phyloP scores from a whole-genome alignment of 2,329 filamentous ascomycete species.

The Aspergillus pseudonomiae region DNA sequence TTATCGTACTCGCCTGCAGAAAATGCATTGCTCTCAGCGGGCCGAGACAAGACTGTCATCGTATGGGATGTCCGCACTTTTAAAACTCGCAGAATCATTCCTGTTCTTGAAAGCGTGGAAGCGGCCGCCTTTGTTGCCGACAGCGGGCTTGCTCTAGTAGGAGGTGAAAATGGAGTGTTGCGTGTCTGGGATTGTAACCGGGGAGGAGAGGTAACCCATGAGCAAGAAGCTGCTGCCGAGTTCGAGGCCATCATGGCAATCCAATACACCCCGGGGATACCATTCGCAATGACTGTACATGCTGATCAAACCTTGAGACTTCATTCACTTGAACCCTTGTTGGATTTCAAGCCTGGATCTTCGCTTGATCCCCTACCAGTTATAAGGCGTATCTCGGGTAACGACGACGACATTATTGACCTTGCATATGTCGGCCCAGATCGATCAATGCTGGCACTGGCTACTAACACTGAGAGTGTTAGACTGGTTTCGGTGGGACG shows the following conservation, averaged over 20 bases:
- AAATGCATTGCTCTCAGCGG: constrained; percentile 77
- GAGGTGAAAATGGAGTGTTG: constrained; percentile 79
- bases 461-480: constrained; percentile 93
- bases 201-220: constrained; percentile 76
- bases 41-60: constrained; percentile 91
- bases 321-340: constrained; percentile 58
- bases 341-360: constrained; percentile 41
- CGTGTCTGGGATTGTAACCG: constrained; percentile 80
- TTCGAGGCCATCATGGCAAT: constrained; percentile 72
- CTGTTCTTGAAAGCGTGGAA: constrained; percentile 84
- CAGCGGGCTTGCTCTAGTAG: constrained; percentile 76
- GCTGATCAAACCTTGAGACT: constrained; percentile 85
- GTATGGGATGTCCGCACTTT: constrained; percentile 87
- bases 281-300: constrained; percentile 79
- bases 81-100: constrained; percentile 79
- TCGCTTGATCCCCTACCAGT: constrained; percentile 61
- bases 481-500: constrained; percentile 74
- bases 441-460: constrained; percentile 80
- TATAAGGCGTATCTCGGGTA: constrained; percentile 84
- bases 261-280: constrained; percentile 65
- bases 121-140: constrained; percentile 75
- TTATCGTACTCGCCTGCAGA: constrained; percentile 78
- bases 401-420: constrained; percentile 97
- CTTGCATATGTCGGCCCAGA: constrained; percentile 82
- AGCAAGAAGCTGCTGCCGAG: constrained; percentile 65